phyloP scores from a whole-genome alignment of 1,284 basidiomycete species.

The Cutaneotrichosporon mucoides region DNA sequence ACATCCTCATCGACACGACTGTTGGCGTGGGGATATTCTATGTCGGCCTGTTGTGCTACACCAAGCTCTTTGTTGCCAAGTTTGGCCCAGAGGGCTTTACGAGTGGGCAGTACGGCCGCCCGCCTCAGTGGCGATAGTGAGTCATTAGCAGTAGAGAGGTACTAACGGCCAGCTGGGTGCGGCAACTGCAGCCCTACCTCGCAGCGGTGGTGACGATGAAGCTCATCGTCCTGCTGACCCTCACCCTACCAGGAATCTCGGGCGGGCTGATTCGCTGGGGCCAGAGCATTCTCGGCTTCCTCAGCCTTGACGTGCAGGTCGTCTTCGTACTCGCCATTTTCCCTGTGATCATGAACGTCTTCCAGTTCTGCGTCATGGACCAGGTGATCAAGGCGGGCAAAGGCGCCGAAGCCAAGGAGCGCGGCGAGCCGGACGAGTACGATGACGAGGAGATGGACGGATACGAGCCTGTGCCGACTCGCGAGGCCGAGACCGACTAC shows the following conservation, averaged over 20 bases:
- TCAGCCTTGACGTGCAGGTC: constrained; percentile 68
- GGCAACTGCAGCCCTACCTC: constrained; percentile 83
- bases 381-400: constrained; percentile 46
- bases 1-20: constrained; percentile 91
- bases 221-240: constrained; percentile 69
- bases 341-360: constrained; percentile 85
- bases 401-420: constrained; percentile 6
- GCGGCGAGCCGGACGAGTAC: neutral
- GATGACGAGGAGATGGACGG: constrained; percentile 17
- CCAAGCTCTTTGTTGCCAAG: constrained; percentile 63
- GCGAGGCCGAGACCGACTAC: neutral
- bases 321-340: constrained; percentile 89
- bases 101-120: constrained; percentile 80
- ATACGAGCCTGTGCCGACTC: constrained; percentile 13
- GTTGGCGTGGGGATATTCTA: constrained; percentile 77
- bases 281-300: constrained; percentile 78
- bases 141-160: constrained; percentile 3
- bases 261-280: constrained; percentile 68
- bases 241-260: constrained; percentile 57
- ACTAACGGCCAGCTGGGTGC: constrained; percentile 58
- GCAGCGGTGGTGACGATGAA: constrained; percentile 83
- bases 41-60: constrained; percentile 65
- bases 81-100: constrained; percentile 70
- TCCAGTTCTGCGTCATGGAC: constrained; percentile 58
- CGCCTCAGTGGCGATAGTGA: constrained; percentile 54